Percentiles rank a stretch among this genome's conserved stretches.
phyloP scores from a whole-genome alignment of 208 protist species.

The Balamuthia mandrillaris region DNA sequence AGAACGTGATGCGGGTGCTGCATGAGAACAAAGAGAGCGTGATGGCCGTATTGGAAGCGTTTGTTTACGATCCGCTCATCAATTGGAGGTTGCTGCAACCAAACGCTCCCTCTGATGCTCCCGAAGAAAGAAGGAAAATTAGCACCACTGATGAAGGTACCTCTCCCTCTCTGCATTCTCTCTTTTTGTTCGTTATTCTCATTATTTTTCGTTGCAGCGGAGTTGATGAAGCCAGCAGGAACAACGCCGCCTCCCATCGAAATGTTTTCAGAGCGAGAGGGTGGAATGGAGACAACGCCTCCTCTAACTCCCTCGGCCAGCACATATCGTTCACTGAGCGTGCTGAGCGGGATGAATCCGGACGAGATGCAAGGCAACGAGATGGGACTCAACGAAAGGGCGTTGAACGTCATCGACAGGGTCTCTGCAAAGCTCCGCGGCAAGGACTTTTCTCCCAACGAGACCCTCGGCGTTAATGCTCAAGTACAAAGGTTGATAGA shows the following conservation, averaged over 20 bases:
- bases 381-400: constrained; percentile 47
- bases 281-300: too few species aligned
- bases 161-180: too few species aligned
- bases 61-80: constrained; percentile 99
- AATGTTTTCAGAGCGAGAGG: too few species aligned
- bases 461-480: constrained; percentile 48
- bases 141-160: too few species aligned
- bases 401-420: constrained; percentile 90
- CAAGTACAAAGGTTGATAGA: constrained; percentile 43
- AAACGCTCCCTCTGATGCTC: neutral
- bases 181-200: too few species aligned
- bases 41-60: constrained; percentile 99
- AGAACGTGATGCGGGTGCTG: constrained; percentile 96
- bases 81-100: constrained; percentile 95
- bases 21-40: constrained; percentile 96
- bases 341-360: neutral
- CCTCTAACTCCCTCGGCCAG: too few species aligned
- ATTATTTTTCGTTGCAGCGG: too few species aligned
- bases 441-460: constrained; percentile 83
- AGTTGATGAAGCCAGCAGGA: too few species aligned
- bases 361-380: neutral
- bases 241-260: too few species aligned
- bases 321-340: neutral
- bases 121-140: neutral
- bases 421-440: constrained; percentile 97